Percentiles rank a stretch among this genome's conserved stretches.
Evolutionary conservation across 2,329 filamentous ascomycete species (phyloP).

Genomic region (Fusarium buharicum): DNA sequence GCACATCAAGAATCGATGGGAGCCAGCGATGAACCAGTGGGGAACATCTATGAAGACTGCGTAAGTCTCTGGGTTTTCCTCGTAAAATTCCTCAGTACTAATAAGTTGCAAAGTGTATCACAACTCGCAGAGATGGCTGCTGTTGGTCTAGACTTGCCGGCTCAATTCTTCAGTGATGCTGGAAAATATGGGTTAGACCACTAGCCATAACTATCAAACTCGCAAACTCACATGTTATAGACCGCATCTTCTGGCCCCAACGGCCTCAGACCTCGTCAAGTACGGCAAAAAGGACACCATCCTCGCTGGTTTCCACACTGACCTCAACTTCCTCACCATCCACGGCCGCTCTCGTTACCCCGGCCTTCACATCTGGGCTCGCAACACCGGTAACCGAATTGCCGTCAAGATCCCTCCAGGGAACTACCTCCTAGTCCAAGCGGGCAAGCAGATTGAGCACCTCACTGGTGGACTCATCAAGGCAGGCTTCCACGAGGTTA

Average conservation of each 20-base stretch:
- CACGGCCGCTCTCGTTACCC: conserved; percentile 71
- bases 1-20: conserved; percentile 62
- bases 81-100: neutral
- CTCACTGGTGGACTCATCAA: conserved; percentile 69
- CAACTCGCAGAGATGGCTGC: conserved; percentile 69
- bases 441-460: conserved; percentile 72
- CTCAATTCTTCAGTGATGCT: conserved; percentile 64
- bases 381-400: conserved; percentile 69
- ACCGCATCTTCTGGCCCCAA: conserved; percentile 70
- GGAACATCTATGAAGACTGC: conserved; percentile 69
- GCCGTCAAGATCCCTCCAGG: conserved; percentile 67
- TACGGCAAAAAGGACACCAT: conserved; percentile 67
- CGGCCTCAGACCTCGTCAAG: conserved; percentile 65
- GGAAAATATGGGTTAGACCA: conserved; percentile 63
- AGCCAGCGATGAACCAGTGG: conserved; percentile 66
- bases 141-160: conserved; percentile 64
- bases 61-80: conserved; percentile 51
- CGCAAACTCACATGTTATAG: conserved; percentile 44
- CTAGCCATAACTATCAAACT: neutral
- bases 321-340: conserved; percentile 73
- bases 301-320: conserved; percentile 71
- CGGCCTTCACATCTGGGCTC: conserved; percentile 70
- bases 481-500: conserved; percentile 71
- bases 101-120: conserved; percentile 55
- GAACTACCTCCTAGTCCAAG: conserved; percentile 69